A percentile compares a stretch with the other conserved stretches of the same genome.
Conservation (phyloP, 169 alveolate genomes). For the Theileria luwenshuni region DNA sequence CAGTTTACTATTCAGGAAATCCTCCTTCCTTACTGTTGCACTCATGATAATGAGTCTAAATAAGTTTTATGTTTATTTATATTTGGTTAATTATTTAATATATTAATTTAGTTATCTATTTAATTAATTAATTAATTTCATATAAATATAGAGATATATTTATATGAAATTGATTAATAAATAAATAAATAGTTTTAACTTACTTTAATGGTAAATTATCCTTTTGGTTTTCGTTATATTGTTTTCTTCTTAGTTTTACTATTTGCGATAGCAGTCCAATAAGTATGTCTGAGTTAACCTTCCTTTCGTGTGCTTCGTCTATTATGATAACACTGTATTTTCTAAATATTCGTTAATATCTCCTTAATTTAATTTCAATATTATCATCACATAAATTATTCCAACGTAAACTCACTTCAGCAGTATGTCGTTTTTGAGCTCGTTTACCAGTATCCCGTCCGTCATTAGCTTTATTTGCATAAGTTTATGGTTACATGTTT, state of each 20-base stretch:
- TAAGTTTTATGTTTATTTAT: not conserved
- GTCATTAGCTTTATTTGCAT: conserved; percentile 95
- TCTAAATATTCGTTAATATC: conserved; percentile 48
- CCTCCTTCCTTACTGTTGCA: conserved; percentile 91
- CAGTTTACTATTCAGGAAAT: conserved; percentile 64
- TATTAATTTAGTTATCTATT: not conserved
- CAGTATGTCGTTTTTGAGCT: conserved; percentile 88
- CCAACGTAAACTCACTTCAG: conserved; percentile 19
- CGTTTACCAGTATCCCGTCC: conserved; percentile 98
- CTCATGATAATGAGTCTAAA: conserved; percentile 96
- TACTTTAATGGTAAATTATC: conserved; percentile 53
- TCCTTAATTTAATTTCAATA: not conserved
- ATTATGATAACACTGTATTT: conserved; percentile 94
- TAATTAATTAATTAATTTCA: not conserved
- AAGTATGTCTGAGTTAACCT: conserved; percentile 95
- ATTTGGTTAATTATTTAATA: not conserved
- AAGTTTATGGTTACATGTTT: conserved; percentile 69
- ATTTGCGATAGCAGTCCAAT: conserved; percentile 95
- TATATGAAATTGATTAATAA: conserved; percentile 73
- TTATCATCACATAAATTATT: not conserved
- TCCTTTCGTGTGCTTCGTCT: conserved; percentile 99
- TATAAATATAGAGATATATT: not conserved
- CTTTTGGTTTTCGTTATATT: conserved; percentile 18
- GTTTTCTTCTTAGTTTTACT: conserved; percentile 35
- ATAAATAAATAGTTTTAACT: conserved; percentile 34